Conservation (phyloP, 116 monocot genomes). For the Papilionanthe hybrid region DNA sequence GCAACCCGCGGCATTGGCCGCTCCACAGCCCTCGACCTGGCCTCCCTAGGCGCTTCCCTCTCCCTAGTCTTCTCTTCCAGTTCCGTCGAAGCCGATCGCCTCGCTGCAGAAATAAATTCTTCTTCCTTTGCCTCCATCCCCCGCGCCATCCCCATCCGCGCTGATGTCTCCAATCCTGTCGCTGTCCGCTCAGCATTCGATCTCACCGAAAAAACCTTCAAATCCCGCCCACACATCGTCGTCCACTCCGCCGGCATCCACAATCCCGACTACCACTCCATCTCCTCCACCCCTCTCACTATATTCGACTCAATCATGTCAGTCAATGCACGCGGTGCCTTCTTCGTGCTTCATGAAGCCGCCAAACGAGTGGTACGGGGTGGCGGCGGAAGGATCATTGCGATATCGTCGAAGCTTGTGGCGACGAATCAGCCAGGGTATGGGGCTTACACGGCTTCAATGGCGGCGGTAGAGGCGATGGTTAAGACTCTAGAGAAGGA, state of each 20-base stretch:
- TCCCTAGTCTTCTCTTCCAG: conserved; percentile 48
- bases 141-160: conserved; percentile 23
- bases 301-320: conserved; percentile 38
- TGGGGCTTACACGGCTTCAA: conserved; percentile 28
- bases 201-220: too few species aligned
- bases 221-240: conserved; percentile 30
- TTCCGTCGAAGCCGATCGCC: conserved; percentile 34
- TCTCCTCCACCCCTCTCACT: conserved; percentile 22
- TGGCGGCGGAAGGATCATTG: conserved; percentile 30
- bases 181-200: too few species aligned
- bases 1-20: conserved; percentile 48
- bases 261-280: conserved; percentile 20
- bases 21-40: conserved; percentile 35
- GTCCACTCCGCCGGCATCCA: conserved; percentile 37
- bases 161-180: too few species aligned
- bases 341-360: conserved; percentile 24
- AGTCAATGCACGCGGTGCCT: conserved; percentile 24
- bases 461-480: conserved; percentile 36
- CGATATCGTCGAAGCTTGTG: conserved; percentile 18
- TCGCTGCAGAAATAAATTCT: conserved; percentile 45
- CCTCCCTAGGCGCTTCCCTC: conserved; percentile 44
- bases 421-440: conserved; percentile 3
- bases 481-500: conserved; percentile 25
- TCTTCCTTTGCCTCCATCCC: conserved; percentile 24
- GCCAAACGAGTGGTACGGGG: conserved; percentile 18